A percentile compares a stretch with the other conserved stretches of the same genome.
Conservation (phyloP, 305 asterid genomes). For the Fraxinus albicans region DNA sequence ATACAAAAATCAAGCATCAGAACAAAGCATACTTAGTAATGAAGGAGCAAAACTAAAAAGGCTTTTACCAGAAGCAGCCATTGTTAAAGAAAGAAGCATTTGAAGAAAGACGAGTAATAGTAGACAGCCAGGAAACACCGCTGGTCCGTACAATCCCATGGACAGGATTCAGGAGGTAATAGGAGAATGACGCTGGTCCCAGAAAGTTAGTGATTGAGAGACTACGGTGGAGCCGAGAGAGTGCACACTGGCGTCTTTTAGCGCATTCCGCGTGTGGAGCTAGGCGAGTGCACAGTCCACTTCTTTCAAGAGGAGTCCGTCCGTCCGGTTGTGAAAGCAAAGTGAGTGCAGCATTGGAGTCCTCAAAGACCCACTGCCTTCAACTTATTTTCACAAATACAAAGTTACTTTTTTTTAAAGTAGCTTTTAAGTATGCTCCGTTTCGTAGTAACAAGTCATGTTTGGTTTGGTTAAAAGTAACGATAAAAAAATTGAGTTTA, state of each 20-base stretch:
- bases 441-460: no score
- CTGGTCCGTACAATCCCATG: constrained; percentile 45
- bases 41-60: background rate
- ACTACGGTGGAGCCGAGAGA: constrained; percentile 9
- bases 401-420: no score
- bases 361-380: background rate
- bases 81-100: constrained; percentile 32
- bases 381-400: background rate
- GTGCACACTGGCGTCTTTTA: constrained; percentile 29
- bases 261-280: constrained; percentile 19
- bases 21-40: constrained; percentile 4
- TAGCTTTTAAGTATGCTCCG: no score
- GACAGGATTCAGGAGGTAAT: background rate
- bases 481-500: no score
- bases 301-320: background rate
- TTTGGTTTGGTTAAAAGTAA: no score
- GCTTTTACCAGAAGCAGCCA: constrained; percentile 48
- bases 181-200: constrained; percentile 17
- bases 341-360: constrained; percentile 20
- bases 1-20: constrained; percentile 14
- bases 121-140: constrained; percentile 37
- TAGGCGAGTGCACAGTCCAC: background rate
- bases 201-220: background rate
- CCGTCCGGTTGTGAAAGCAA: background rate
- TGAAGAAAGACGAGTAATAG: constrained; percentile 30